Percentiles rank a stretch among this genome's conserved stretches.
phyloP scores from a whole-genome alignment of 2,329 filamentous ascomycete species.

The Ceratocystis eucalypticola region DNA sequence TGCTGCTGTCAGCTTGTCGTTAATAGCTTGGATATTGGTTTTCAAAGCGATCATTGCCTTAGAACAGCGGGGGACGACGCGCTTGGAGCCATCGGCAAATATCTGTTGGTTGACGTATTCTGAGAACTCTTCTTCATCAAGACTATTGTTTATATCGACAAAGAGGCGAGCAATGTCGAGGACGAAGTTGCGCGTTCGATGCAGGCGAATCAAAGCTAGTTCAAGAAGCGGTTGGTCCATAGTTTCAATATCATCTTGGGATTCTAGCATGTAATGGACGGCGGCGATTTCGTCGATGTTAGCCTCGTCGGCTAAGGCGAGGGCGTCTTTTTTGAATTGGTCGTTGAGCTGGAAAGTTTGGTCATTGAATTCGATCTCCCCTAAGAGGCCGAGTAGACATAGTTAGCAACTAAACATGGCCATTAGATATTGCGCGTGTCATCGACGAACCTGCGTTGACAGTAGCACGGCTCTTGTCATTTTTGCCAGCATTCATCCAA shows the following conservation, averaged over 20 bases:
- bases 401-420: not conserved
- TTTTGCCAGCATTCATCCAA: constrained; percentile 62
- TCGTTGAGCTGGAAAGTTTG: constrained; percentile 70
- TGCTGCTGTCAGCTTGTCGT: constrained; percentile 62
- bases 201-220: constrained; percentile 73
- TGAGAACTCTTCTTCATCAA: constrained; percentile 32
- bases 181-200: constrained; percentile 69
- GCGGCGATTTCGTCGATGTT: constrained; percentile 83
- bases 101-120: constrained; percentile 44
- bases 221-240: constrained; percentile 62
- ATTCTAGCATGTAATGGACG: constrained; percentile 60
- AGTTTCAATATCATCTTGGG: constrained; percentile 52
- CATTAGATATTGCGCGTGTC: constrained; percentile 15
- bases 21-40: constrained; percentile 58
- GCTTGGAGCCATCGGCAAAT: constrained; percentile 37
- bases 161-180: constrained; percentile 74
- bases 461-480: constrained; percentile 57
- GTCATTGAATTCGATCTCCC: constrained; percentile 59
- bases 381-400: constrained; percentile 32
- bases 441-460: constrained; percentile 49
- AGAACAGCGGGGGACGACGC: constrained; percentile 63
- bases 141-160: constrained; percentile 47
- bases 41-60: constrained; percentile 63
- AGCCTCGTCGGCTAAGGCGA: constrained; percentile 74
- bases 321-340: constrained; percentile 69